A percentile compares a stretch with the other conserved stretches of the same genome.
These are phyloP conservation scores for Apophysomyces ossiformis DNA, from an alignment of 371 early-diverging fungal species.

Conservation along the genomic window DNA sequence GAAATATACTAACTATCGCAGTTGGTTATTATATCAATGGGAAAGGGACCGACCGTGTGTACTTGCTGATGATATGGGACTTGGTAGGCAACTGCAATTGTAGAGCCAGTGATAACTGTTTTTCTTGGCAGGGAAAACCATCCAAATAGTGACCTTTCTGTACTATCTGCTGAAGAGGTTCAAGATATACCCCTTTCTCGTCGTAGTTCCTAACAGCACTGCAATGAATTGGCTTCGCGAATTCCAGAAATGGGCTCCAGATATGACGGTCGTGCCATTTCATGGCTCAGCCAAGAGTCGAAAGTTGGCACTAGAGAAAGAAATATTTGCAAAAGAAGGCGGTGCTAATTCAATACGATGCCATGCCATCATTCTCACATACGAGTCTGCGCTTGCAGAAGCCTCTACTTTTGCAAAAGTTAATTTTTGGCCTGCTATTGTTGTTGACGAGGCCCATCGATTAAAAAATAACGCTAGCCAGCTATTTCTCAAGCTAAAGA, in stretches of 20 bases:
- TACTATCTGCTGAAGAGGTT: constrained; percentile 53
- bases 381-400: constrained; percentile 68
- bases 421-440: constrained; percentile 65
- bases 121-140: constrained; percentile 73
- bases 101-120: background rate
- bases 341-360: constrained; percentile 53
- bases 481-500: constrained; percentile 66
- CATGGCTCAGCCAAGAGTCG: constrained; percentile 54
- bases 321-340: constrained; percentile 57
- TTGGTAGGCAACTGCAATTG: constrained; percentile 62
- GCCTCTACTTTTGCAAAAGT: constrained; percentile 51
- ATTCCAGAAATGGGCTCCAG: constrained; percentile 80
- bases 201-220: constrained; percentile 87
- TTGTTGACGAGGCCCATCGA: constrained; percentile 91
- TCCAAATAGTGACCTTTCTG: constrained; percentile 85
- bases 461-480: constrained; percentile 79
- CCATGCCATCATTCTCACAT: constrained; percentile 83
- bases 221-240: constrained; percentile 85
- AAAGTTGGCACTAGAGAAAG: constrained; percentile 61
- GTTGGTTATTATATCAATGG: constrained; percentile 82
- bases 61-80: constrained; percentile 95
- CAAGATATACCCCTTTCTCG: constrained; percentile 74
- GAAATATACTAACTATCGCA: constrained; percentile 31
- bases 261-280: constrained; percentile 61
- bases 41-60: constrained; percentile 64